These are phyloP conservation scores for Besnoitia besnoiti DNA, from an alignment of 169 alveolate species.

Conservation along the genomic window DNA sequence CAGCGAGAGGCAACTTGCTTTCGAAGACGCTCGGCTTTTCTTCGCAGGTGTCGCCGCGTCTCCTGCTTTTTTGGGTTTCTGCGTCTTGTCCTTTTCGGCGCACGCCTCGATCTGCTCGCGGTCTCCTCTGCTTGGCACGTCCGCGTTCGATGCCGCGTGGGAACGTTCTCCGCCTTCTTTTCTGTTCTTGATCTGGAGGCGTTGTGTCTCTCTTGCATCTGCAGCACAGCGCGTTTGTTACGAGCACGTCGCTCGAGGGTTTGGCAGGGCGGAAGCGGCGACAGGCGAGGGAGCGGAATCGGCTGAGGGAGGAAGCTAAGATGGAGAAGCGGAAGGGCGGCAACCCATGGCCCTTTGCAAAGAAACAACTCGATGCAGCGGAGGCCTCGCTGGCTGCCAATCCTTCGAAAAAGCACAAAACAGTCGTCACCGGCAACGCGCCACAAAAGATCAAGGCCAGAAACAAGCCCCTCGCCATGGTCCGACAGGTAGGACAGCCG, in stretches of 20 bases:
- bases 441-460: slow-evolving; percentile 50
- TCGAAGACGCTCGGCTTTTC: too few relatives aligned
- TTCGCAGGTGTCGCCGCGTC: too few relatives aligned
- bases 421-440: not conserved
- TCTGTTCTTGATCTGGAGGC: not conserved
- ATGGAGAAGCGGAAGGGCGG: not conserved
- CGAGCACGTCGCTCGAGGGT: slow-evolving; percentile 38
- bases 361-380: not conserved
- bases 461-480: slow-evolving; percentile 47
- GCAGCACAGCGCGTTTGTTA: slow-evolving; percentile 11
- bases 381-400: not conserved
- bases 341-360: not conserved
- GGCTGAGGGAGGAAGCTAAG: slow-evolving; percentile 26
- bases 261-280: slow-evolving; percentile 62
- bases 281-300: slow-evolving; percentile 40
- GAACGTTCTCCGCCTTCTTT: not conserved
- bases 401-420: not conserved
- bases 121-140: not conserved
- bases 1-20: too few relatives aligned
- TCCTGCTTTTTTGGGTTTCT: too few relatives aligned
- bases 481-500: slow-evolving; percentile 37
- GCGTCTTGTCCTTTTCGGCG: too few relatives aligned
- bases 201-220: too few relatives aligned
- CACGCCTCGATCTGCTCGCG: not conserved
- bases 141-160: not conserved